Evolutionary conservation across 2,329 filamentous ascomycete species (phyloP).

Genomic region (Pleomassaria siparia): DNA sequence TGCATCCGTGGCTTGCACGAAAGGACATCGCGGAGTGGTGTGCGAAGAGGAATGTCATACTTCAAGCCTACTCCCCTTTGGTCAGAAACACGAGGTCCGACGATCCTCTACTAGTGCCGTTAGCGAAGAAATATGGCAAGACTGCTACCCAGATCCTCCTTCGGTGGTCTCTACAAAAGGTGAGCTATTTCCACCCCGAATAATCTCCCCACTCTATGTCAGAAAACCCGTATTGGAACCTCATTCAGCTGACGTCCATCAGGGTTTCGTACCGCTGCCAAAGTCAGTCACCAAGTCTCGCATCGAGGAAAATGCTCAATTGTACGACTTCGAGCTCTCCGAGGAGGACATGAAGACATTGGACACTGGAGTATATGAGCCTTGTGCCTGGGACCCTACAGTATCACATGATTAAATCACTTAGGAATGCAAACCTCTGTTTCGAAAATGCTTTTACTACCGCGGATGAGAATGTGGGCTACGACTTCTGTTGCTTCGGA

Average conservation of each 20-base stretch:
- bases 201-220: neutral
- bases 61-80: conserved; percentile 53
- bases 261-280: conserved; percentile 64
- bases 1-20: conserved; percentile 87
- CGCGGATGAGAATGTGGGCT: too few relatives aligned
- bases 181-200: conserved; percentile 11
- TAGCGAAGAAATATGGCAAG: conserved; percentile 61
- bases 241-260: neutral
- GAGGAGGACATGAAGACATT: conserved; percentile 61
- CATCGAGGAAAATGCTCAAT: conserved; percentile 61
- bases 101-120: conserved; percentile 53
- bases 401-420: conserved; percentile 39
- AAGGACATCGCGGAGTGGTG: conserved; percentile 80
- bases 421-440: conserved; percentile 11
- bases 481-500: too few relatives aligned
- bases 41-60: conserved; percentile 51
- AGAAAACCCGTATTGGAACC: neutral
- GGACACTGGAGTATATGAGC: conserved; percentile 57
- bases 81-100: conserved; percentile 51
- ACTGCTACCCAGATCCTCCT: conserved; percentile 60
- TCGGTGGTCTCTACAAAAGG: conserved; percentile 57
- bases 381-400: conserved; percentile 62
- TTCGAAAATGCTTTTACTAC: conserved; percentile 10
- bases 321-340: conserved; percentile 63
- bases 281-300: conserved; percentile 62